Percentiles rank a stretch among this genome's conserved stretches.
Evolutionary conservation across 1,284 basidiomycete species (phyloP).

Genomic region (Butyriboletus appendiculatus): DNA sequence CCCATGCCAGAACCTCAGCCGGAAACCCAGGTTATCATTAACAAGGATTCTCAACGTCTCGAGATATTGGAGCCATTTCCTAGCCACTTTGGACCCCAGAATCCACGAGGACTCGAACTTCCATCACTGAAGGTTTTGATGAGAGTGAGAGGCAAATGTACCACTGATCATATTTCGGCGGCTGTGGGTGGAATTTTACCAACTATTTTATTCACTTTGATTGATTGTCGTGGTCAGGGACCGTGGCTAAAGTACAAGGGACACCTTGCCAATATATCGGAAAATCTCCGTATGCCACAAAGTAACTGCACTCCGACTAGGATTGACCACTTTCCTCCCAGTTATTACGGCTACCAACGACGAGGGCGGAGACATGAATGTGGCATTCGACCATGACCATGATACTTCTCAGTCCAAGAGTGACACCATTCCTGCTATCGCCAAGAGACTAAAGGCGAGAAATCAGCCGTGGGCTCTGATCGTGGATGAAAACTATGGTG

Average conservation of each 20-base stretch:
- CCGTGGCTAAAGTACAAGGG: constrained; percentile 99
- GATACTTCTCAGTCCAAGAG: constrained; percentile 46
- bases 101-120: constrained; percentile 71
- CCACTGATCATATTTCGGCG: constrained; percentile 97
- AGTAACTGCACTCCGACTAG: constrained; percentile 12
- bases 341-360: constrained; percentile 88
- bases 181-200: constrained; percentile 53
- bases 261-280: constrained; percentile 94
- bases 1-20: constrained; percentile 78
- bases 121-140: constrained; percentile 83
- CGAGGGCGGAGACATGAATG: constrained; percentile 89
- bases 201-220: constrained; percentile 1
- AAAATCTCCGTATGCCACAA: constrained; percentile 79
- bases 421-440: constrained; percentile 88
- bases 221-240: constrained; percentile 52
- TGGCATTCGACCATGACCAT: constrained; percentile 77
- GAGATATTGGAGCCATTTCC: constrained; percentile 88
- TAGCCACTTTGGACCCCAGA: constrained; percentile 68
- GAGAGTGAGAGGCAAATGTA: constrained; percentile 95
- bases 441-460: constrained; percentile 83
- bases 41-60: constrained; percentile 79
- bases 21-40: constrained; percentile 80
- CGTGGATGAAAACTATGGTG: constrained; percentile 97
- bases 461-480: constrained; percentile 92
- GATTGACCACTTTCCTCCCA: constrained; percentile 44